phyloP scores from a whole-genome alignment of 306 rosid genomes.

The Medicago lupulina region DNA sequence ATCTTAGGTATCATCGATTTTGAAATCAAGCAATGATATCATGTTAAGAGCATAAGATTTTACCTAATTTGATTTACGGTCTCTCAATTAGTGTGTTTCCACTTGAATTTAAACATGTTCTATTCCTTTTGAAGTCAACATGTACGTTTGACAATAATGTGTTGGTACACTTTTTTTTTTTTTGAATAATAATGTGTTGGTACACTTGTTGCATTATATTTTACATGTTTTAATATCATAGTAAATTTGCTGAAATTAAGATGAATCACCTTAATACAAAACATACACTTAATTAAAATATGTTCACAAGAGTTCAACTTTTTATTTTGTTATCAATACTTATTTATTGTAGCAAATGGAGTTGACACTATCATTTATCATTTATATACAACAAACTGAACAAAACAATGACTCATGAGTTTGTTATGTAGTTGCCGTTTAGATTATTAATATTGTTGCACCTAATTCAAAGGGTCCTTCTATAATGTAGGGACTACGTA shows the following conservation, averaged over 20 bases:
- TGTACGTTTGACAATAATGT: no score
- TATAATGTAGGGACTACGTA: constrained; percentile 1
- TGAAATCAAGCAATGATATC: neutral
- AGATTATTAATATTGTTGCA: neutral
- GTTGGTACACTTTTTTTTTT: no score
- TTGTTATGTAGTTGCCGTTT: constrained; percentile 7
- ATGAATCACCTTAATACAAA: no score
- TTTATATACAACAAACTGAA: neutral
- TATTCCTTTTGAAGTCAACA: no score
- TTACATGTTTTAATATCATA: no score
- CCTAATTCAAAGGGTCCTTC: constrained; percentile 17
- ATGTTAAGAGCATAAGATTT: neutral
- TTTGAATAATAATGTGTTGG: no score
- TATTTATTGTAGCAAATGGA: no score
- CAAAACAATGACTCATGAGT: constrained; percentile 11
- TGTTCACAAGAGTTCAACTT: no score
- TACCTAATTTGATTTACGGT: neutral
- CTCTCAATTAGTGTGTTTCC: neutral
- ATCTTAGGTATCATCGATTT: constrained; percentile 3
- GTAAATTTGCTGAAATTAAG: no score
- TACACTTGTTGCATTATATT: no score
- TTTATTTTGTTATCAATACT: no score
- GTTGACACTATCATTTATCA: neutral
- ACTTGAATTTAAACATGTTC: neutral
- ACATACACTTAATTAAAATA: no score